Conservation (phyloP, 257 asterid species). For the Rauvolfia tetraphylla region DNA sequence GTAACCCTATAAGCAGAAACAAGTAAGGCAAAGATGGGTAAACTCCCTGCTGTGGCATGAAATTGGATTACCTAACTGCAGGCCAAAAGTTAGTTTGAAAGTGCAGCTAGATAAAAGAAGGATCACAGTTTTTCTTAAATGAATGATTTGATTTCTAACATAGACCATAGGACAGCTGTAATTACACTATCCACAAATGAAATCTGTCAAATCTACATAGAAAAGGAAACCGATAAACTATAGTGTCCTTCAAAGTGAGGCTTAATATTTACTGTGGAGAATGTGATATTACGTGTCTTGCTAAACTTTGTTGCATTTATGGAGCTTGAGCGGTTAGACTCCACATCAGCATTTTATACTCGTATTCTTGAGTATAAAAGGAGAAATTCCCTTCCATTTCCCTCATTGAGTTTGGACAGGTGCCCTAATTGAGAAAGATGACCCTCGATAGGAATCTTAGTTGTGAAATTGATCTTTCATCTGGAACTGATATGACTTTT, state of each 20-base stretch:
- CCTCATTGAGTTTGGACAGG: not conserved
- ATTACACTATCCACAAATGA: not conserved
- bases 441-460: not conserved
- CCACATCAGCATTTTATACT: not conserved
- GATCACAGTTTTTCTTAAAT: not conserved
- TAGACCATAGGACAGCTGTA: not conserved
- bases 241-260: not conserved
- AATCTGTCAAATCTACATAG: not conserved
- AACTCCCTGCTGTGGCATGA: not conserved
- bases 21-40: not conserved
- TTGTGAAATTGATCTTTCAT: not conserved
- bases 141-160: not conserved
- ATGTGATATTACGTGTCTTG: not conserved
- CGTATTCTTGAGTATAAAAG: not conserved
- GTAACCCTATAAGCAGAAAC: not conserved
- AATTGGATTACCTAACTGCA: not conserved
- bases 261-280: not conserved
- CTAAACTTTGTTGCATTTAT: not conserved
- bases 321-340: not conserved
- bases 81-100: not conserved
- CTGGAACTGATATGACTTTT: conserved; percentile 8
- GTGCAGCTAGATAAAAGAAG: not conserved
- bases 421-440: not conserved
- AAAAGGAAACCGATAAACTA: not conserved
- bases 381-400: not conserved